Conservation (phyloP, 257 asterid genomes). For the Plectranthus barbatus region DNA sequence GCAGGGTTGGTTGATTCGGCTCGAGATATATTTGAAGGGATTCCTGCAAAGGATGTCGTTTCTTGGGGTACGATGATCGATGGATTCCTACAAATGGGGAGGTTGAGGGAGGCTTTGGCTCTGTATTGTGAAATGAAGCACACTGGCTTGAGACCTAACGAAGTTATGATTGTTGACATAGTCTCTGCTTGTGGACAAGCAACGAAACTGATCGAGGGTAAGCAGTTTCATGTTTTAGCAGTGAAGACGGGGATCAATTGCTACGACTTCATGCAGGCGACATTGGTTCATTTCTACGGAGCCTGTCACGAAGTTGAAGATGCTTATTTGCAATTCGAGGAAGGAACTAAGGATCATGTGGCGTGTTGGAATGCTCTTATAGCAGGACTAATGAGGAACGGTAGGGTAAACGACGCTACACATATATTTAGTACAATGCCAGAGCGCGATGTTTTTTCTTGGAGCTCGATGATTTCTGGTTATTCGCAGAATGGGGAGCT, state of each 20-base stretch:
- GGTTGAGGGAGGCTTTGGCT: conserved; percentile 49
- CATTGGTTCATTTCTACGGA: conserved; percentile 68
- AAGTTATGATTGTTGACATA: conserved; percentile 75
- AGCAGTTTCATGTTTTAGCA: conserved; percentile 56
- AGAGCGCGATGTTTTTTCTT: conserved; percentile 73
- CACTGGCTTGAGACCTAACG: conserved; percentile 53
- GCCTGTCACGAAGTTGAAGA: conserved; percentile 40
- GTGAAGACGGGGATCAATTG: conserved; percentile 43
- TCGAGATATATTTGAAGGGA: conserved; percentile 49
- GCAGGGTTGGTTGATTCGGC: conserved; percentile 46
- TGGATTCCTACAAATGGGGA: conserved; percentile 56
- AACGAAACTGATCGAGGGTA: conserved; percentile 45
- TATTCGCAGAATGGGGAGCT: conserved; percentile 61
- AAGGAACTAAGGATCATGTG: conserved; percentile 57
- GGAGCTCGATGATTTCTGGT: conserved; percentile 95
- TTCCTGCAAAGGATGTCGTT: conserved; percentile 59
- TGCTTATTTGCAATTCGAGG: conserved; percentile 64
- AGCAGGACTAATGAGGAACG: conserved; percentile 57
- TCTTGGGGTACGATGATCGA: conserved; percentile 90
- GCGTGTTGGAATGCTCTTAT: conserved; percentile 85
- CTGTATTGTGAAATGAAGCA: conserved; percentile 51
- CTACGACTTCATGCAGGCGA: conserved; percentile 60
- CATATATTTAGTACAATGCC: conserved; percentile 59
- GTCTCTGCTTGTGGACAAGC: conserved; percentile 60
- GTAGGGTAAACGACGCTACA: conserved; percentile 52